Evolutionary conservation across 2,329 filamentous ascomycete species (phyloP).

Genomic region (Tolypocladium album): DNA sequence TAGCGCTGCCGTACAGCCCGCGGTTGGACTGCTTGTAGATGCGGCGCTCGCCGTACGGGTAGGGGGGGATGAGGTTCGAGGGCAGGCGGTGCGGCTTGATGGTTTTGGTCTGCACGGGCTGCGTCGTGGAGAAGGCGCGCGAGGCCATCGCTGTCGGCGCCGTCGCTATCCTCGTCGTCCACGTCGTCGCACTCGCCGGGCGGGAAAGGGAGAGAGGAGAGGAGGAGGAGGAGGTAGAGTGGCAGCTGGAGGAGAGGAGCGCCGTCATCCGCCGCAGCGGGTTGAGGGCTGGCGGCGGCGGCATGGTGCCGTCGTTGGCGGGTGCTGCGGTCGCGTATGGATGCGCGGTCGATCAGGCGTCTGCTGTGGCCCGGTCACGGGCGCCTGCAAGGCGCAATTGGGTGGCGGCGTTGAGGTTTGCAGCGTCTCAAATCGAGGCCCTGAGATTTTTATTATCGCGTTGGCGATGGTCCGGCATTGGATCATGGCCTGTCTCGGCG

Average conservation of each 20-base stretch:
- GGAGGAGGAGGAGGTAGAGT: conserved; percentile 4
- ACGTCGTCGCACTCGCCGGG: not conserved
- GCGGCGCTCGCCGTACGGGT: conserved; percentile 60
- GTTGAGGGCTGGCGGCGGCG: conserved; percentile 1
- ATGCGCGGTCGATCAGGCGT: not conserved
- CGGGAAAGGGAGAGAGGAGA: not conserved
- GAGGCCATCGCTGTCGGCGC: not conserved
- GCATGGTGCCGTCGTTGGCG: conserved; percentile 7
- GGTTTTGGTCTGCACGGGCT: conserved; percentile 25
- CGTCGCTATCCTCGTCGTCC: not conserved
- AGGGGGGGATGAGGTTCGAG: conserved; percentile 45
- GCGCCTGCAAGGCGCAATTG: not conserved
- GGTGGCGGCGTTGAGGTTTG: not conserved
- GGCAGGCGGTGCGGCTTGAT: conserved; percentile 33
- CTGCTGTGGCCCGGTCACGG: not conserved
- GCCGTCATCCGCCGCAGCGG: conserved; percentile 9
- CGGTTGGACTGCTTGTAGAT: conserved; percentile 73
- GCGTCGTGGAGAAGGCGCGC: conserved; percentile 27
- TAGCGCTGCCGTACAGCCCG: conserved; percentile 59
- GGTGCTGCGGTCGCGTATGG: not conserved
- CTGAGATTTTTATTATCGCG: not conserved
- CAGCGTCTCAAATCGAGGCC: not conserved
- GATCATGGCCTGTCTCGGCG: not conserved
- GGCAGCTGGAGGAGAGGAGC: conserved; percentile 6
- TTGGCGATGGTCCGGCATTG: not conserved